Base-by-base conservation (phyloP, 495 filamentous ascomycete species). In the Penicillium antarcticum region DNA sequence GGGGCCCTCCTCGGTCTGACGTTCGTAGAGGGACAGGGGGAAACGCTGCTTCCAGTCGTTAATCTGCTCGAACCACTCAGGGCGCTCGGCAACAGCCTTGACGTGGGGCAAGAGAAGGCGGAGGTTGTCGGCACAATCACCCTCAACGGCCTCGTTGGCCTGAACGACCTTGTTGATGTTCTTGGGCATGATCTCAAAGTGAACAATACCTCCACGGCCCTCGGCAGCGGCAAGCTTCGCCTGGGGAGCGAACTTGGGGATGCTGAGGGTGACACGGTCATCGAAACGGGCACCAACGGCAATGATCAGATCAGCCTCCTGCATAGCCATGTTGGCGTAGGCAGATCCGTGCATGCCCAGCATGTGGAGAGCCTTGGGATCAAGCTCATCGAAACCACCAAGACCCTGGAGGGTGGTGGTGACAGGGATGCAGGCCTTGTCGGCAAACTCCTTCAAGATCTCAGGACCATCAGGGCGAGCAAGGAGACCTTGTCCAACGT, bases 51-150 rank as follows among this genome's bases (percentile, higher is more conserved):
- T 96, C 92, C 94, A 97, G 58, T 81, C 82, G 24, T 86, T 82
- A 66, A 97, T 95, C 73, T 96, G 84, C 35, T 71, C 78, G 56
- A 95, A 92, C 92, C 92, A 97, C 56, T 86, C 88, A 23, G 82
- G 75, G 18, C 92, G 81, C 37, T 86, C 80, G 13, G 69, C 39
- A 58, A 86, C 84, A 18, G 71, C 34, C 38, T 87, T 69, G 17
- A 96, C 69, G 34, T 79, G 73, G 5, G 91, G 89, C 12, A 96
- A 58, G 33, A 97, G 85, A 16, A 80, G 64, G 26, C 75, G 76
- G 12, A 97, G 71, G 61, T 92, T 97, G 5, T 73, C 66, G 2
- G 77, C 71, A 26, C 83, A 76, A 51, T 86, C 82, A 36, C 82
- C 82, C 63, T 82, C 78, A 8, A 85, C 77, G 24, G 81, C 79